Percentiles rank a stretch among this genome's conserved stretches.
Evolutionary conservation across 2,329 filamentous ascomycete species (phyloP).

Genomic region (Colletotrichum australisinense): DNA sequence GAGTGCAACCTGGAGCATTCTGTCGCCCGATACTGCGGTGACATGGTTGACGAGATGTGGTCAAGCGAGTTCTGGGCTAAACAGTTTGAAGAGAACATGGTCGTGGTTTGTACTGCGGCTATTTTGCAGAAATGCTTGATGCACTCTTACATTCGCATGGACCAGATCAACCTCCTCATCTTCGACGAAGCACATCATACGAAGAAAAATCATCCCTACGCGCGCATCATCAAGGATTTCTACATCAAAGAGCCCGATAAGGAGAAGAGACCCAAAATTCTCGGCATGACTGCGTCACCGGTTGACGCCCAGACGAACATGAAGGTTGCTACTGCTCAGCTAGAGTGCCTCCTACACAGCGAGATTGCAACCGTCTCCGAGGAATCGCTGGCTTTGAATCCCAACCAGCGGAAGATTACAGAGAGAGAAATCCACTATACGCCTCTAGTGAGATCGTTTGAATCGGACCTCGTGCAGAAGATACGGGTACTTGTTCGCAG

Average conservation of each 20-base stretch:
- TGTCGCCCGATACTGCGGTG: slow-evolving; percentile 78
- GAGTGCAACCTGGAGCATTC: slow-evolving; percentile 82
- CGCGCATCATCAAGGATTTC: slow-evolving; percentile 88
- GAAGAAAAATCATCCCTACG: slow-evolving; percentile 93
- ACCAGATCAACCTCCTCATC: slow-evolving; percentile 87
- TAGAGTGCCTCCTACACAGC: slow-evolving; percentile 83
- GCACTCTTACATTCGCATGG: slow-evolving; percentile 83
- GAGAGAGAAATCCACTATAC: slow-evolving; percentile 59
- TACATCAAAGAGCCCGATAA: slow-evolving; percentile 67
- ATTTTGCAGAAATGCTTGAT: slow-evolving; percentile 83
- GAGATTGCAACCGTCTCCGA: slow-evolving; percentile 80
- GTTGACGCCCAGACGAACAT: slow-evolving; percentile 86
- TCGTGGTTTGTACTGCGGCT: slow-evolving; percentile 92
- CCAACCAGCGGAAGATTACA: slow-evolving; percentile 58
- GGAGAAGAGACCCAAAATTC: slow-evolving; percentile 75
- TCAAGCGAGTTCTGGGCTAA: slow-evolving; percentile 62
- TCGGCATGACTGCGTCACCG: slow-evolving; percentile 97
- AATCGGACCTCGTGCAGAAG: slow-evolving; percentile 72
- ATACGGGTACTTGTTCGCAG: slow-evolving; percentile 59
- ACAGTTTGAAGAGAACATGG: slow-evolving; percentile 74
- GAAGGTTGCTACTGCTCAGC: slow-evolving; percentile 73
- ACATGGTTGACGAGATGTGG: slow-evolving; percentile 60
- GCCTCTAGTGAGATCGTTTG: slow-evolving; percentile 59
- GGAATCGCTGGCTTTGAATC: slow-evolving; percentile 47
- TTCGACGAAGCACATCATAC: slow-evolving; percentile 98